A percentile compares a stretch with the other conserved stretches of the same genome.
phyloP scores from a whole-genome alignment of 805 yeast species.

The Torulaspora maleeae region DNA sequence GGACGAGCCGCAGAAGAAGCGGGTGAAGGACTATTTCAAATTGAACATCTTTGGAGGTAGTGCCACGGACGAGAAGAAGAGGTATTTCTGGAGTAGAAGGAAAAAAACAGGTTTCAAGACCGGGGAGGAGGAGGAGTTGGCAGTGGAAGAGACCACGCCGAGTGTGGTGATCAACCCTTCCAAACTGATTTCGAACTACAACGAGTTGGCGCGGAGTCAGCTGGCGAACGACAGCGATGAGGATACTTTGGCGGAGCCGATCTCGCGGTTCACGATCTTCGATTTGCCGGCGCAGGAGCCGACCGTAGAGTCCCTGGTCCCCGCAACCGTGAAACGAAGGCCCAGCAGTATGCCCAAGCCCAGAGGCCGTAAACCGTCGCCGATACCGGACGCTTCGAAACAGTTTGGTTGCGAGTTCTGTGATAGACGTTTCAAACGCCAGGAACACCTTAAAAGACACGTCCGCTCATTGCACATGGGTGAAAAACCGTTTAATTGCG shows the following conservation, averaged over 20 bases:
- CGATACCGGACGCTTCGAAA: slow-evolving; percentile 52
- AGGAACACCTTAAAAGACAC: slow-evolving; percentile 73
- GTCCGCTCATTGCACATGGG: slow-evolving; percentile 67
- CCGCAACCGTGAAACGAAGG: slow-evolving; percentile 16
- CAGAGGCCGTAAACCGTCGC: slow-evolving; percentile 62
- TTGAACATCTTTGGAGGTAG: slow-evolving; percentile 24
- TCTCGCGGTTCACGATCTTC: slow-evolving; percentile 10
- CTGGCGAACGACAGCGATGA: slow-evolving; percentile 9
- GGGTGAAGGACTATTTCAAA: slow-evolving; percentile 29
- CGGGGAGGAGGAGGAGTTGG: slow-evolving; percentile 1
- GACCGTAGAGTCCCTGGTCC: background rate
- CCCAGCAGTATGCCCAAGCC: slow-evolving; percentile 37
- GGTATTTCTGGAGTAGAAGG: slow-evolving; percentile 28
- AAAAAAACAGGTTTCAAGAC: slow-evolving; percentile 3
- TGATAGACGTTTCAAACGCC: slow-evolving; percentile 62
- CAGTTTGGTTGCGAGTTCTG: slow-evolving; percentile 62
- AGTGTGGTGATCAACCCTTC: slow-evolving; percentile 17
- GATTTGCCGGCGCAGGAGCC: slow-evolving; percentile 1
- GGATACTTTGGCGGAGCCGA: slow-evolving; percentile 9
- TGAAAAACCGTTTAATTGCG: slow-evolving; percentile 65
- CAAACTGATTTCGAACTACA: slow-evolving; percentile 8
- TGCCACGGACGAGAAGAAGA: slow-evolving; percentile 17
- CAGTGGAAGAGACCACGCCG: slow-evolving; percentile 17
- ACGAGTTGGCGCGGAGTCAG: slow-evolving; percentile 7
- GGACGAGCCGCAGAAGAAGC: slow-evolving; percentile 15